Base-by-base conservation (phyloP, 768 basidiomycete genomes). In the Termitomyces sp. region DNA sequence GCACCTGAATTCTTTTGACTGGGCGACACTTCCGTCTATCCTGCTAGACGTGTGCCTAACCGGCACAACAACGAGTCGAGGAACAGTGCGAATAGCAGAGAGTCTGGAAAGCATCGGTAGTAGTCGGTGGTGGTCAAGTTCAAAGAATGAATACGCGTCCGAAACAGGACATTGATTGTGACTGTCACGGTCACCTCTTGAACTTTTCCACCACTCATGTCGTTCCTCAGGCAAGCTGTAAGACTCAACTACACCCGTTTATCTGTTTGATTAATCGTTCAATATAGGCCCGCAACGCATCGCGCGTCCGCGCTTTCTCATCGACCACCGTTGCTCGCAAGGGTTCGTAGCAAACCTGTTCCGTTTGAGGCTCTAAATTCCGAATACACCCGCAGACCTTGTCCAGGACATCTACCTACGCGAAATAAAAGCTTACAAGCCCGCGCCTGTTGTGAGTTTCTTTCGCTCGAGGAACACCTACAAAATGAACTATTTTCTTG, bases 361-460 rank as follows among this genome's bases (percentile, higher is more conserved):
- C 35, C 42, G 10, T 41, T 38, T 23, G 16, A 34, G 44, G 38
- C 23, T 38, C 55, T 63, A 67, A 64, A 73, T 73, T 68, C 74
- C 76, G 75, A 73, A 69, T 75, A 66, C 63, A 65, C 71, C 75
- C 71, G 74, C 69, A 97, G 95, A 97, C 79, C 79, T 95, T 68
- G 81, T 98, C 53, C 91, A 95, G 82, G 94, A 97, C 62, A 71
- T 97, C 55, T 98, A 98, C 75, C 65, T 98, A 64, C 86, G 81
- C 68, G 90, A 96, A 77, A 81, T 98, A 66, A 95, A 90, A 75
- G 72, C 82, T 5, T 98, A 95, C 84, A 96, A 92, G 79, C 80
- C 91, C 40, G 76, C 85, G 35, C 75, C 84, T 5, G 71, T 69
- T 45, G 94, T 95, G 66, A 71, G 91, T 81, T n/a, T 23, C 34